Conservation (phyloP, 2,329 filamentous ascomycete genomes). For the Penicillium psychrosexuale region DNA sequence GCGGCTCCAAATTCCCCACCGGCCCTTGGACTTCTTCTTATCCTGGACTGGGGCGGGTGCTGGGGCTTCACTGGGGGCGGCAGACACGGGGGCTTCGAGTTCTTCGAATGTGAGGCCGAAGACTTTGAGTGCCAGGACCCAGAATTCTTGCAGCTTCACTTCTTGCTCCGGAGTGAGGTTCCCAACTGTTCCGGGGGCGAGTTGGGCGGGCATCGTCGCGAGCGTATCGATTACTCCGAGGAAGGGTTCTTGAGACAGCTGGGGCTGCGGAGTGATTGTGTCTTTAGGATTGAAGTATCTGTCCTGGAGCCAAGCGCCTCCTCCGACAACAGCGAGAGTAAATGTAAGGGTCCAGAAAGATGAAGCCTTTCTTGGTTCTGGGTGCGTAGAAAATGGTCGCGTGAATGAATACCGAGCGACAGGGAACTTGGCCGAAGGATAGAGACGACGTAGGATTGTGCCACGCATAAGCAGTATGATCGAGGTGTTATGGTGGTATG, state of each 20-base stretch:
- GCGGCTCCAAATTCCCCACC: slow-evolving; percentile 64
- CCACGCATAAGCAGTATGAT: slow-evolving; percentile 35
- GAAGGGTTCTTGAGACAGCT: slow-evolving; percentile 22
- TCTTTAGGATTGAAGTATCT: slow-evolving; percentile 27
- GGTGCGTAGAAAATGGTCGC: slow-evolving; percentile 28
- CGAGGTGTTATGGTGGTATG: background rate
- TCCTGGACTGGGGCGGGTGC: slow-evolving; percentile 32
- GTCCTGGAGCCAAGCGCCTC: slow-evolving; percentile 35
- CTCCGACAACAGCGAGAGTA: slow-evolving; percentile 32
- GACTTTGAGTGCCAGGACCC: slow-evolving; percentile 71
- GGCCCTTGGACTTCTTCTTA: slow-evolving; percentile 69
- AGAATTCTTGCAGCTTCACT: slow-evolving; percentile 81
- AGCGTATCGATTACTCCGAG: slow-evolving; percentile 38
- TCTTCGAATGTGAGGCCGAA: slow-evolving; percentile 58
- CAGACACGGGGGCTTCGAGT: slow-evolving; percentile 23
- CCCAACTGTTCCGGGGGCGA: slow-evolving; percentile 65
- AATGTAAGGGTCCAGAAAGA: slow-evolving; percentile 40
- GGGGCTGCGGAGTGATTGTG: slow-evolving; percentile 7
- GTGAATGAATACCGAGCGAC: slow-evolving; percentile 20
- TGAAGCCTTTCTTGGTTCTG: slow-evolving; percentile 35
- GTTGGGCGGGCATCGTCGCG: slow-evolving; percentile 33
- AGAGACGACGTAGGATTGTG: slow-evolving; percentile 28
- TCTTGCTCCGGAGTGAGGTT: slow-evolving; percentile 90
- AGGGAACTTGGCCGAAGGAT: slow-evolving; percentile 31
- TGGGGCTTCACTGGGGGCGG: slow-evolving; percentile 11